Conservation (phyloP, 768 basidiomycete species). For the Termitomyces titanicus region DNA sequence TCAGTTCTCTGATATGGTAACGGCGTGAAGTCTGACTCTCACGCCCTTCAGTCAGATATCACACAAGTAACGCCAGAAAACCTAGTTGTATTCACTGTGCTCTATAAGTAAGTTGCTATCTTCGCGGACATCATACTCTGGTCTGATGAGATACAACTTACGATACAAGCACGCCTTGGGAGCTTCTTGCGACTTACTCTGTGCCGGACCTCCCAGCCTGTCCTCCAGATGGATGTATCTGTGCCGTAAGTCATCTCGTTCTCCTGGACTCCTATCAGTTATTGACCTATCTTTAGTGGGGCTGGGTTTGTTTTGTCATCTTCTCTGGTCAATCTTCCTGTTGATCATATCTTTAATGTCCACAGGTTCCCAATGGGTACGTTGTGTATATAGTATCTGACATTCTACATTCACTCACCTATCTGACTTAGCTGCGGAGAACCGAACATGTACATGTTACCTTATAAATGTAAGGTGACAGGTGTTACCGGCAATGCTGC, state of each 20-base stretch:
- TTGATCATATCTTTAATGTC: conserved; percentile 2
- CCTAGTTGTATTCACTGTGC: conserved; percentile 47
- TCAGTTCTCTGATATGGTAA: not conserved
- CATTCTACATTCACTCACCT: not conserved
- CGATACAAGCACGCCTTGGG: conserved; percentile 56
- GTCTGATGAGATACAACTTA: conserved; percentile 16
- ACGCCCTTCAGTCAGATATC: conserved; percentile 38
- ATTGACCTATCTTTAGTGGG: conserved; percentile 35
- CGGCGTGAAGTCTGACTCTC: not conserved
- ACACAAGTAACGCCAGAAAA: conserved; percentile 42
- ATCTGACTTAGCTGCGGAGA: conserved; percentile 38
- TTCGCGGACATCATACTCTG: not conserved
- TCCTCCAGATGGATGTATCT: conserved; percentile 47
- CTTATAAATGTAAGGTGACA: conserved; percentile 45
- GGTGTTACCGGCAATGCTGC: conserved; percentile 34
- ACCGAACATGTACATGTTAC: conserved; percentile 48
- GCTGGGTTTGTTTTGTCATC: conserved; percentile 34
- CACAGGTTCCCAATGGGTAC: conserved; percentile 39
- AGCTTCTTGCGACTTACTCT: conserved; percentile 39
- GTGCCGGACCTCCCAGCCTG: conserved; percentile 49
- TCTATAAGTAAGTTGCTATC: conserved; percentile 33
- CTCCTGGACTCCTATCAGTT: not conserved
- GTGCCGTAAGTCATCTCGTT: conserved; percentile 35
- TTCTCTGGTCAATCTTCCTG: not conserved
- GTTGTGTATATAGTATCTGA: not conserved